phyloP scores from a whole-genome alignment of 768 basidiomycete genomes.

The Boletus tylopilopsis region DNA sequence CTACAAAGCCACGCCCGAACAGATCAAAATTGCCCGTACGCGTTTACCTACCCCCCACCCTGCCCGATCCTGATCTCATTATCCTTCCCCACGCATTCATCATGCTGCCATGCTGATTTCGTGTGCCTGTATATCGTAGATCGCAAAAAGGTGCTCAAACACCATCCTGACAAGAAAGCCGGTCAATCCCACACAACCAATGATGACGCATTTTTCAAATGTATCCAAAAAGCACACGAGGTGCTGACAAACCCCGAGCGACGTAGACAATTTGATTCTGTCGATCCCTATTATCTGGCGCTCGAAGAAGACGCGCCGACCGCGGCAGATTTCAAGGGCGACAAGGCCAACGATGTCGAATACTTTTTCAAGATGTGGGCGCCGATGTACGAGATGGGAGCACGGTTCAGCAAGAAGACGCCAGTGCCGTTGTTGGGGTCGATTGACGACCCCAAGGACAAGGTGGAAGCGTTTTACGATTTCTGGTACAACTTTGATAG shows the following conservation, averaged over 20 bases:
- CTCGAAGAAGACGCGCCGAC: slow-evolving; percentile 78
- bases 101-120: background rate
- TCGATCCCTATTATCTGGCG: slow-evolving; percentile 74
- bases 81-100: background rate
- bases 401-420: slow-evolving; percentile 84
- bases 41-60: slow-evolving; percentile 19
- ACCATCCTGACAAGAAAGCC: slow-evolving; percentile 97
- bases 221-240: slow-evolving; percentile 98
- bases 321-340: slow-evolving; percentile 50
- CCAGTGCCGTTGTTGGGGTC: slow-evolving; percentile 82
- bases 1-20: slow-evolving; percentile 80
- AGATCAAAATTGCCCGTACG: slow-evolving; percentile 96
- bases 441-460: slow-evolving; percentile 66
- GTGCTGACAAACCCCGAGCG: slow-evolving; percentile 83
- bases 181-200: slow-evolving; percentile 77
- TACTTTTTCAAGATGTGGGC: slow-evolving; percentile 70
- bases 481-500: slow-evolving; percentile 99
- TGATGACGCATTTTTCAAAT: slow-evolving; percentile 99
- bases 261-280: slow-evolving; percentile 94
- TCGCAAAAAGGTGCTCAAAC: slow-evolving; percentile 97
- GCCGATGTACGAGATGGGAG: slow-evolving; percentile 86
- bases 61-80: slow-evolving; percentile 9
- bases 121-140: slow-evolving; percentile 44
- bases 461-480: slow-evolving; percentile 93
- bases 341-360: slow-evolving; percentile 43